phyloP scores from a whole-genome alignment of 1,284 basidiomycete genomes.

The Tylopilus orsonianus region DNA sequence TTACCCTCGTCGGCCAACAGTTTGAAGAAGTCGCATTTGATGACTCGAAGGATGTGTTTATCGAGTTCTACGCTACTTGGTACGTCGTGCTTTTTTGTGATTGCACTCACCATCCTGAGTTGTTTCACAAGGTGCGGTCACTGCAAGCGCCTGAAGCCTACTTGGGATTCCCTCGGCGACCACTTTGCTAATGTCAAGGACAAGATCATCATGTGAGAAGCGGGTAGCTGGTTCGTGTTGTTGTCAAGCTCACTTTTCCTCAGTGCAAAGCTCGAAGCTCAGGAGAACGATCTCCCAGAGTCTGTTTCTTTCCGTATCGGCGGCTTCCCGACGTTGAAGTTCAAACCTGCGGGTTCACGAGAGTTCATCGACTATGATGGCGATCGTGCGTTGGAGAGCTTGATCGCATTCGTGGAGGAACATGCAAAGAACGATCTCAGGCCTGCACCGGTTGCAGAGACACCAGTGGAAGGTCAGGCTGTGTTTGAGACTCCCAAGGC shows the following conservation, averaged over 20 bases:
- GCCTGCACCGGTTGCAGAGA: slow-evolving; percentile 17
- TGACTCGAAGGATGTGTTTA: slow-evolving; percentile 91
- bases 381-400: slow-evolving; percentile 83
- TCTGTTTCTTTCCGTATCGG: slow-evolving; percentile 81
- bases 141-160: slow-evolving; percentile 96
- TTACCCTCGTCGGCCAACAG: slow-evolving; percentile 84
- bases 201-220: slow-evolving; percentile 76
- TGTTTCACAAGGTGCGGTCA: slow-evolving; percentile 72
- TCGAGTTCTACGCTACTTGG: slow-evolving; percentile 98
- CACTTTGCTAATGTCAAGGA: slow-evolving; percentile 79
- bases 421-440: slow-evolving; percentile 68
- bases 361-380: slow-evolving; percentile 94
- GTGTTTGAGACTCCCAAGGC: slow-evolving; percentile 30
- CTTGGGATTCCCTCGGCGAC: slow-evolving; percentile 90
- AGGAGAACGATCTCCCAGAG: slow-evolving; percentile 94
- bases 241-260: slow-evolving; percentile 10
- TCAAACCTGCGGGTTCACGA: slow-evolving; percentile 86
- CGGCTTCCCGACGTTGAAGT: slow-evolving; percentile 97
- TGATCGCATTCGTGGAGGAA: slow-evolving; percentile 83
- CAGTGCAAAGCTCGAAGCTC: slow-evolving; percentile 95
- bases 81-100: slow-evolving; percentile 39
- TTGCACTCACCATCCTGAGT: neutral
- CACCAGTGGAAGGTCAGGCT: slow-evolving; percentile 22
- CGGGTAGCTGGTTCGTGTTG: neutral
- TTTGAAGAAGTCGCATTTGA: slow-evolving; percentile 88